Percentiles rank a stretch among this genome's conserved stretches.
Conservation (phyloP, 1,139 yeast genomes). For the Lodderomyces pseudojiufengensis region DNA sequence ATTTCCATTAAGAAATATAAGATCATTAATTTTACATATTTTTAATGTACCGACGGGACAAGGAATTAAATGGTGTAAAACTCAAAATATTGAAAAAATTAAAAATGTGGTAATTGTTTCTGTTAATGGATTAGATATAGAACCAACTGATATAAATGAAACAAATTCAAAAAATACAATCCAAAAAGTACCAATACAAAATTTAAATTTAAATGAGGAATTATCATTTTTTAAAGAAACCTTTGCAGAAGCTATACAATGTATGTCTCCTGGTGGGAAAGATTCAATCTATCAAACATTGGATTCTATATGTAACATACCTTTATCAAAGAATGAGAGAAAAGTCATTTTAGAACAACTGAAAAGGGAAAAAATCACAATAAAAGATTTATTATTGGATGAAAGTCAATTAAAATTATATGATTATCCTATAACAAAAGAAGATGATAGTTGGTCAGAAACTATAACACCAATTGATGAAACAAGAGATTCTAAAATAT, state of each 20-base stretch:
- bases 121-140: constrained; percentile 61
- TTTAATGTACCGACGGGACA: constrained; percentile 32
- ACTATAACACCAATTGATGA: constrained; percentile 36
- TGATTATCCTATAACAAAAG: constrained; percentile 49
- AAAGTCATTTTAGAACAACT: constrained; percentile 28
- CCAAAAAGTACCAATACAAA: constrained; percentile 10
- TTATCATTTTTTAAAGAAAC: constrained; percentile 34
- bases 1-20: constrained; percentile 38
- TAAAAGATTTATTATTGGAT: constrained; percentile 52
- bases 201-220: constrained; percentile 15
- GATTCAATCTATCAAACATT: constrained; percentile 53
- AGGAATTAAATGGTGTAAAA: constrained; percentile 32
- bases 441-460: constrained; percentile 49
- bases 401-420: constrained; percentile 43
- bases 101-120: constrained; percentile 57
- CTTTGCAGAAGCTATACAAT: constrained; percentile 42
- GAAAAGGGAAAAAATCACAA: constrained; percentile 40
- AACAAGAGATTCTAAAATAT: constrained; percentile 53
- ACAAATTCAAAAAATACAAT: background rate
- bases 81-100: constrained; percentile 19
- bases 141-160: constrained; percentile 20
- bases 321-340: constrained; percentile 54
- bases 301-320: constrained; percentile 53
- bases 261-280: constrained; percentile 60
- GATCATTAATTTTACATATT: constrained; percentile 50